phyloP scores from a whole-genome alignment of 2,329 filamentous ascomycete species.

The Stemphylium vesicarium region DNA sequence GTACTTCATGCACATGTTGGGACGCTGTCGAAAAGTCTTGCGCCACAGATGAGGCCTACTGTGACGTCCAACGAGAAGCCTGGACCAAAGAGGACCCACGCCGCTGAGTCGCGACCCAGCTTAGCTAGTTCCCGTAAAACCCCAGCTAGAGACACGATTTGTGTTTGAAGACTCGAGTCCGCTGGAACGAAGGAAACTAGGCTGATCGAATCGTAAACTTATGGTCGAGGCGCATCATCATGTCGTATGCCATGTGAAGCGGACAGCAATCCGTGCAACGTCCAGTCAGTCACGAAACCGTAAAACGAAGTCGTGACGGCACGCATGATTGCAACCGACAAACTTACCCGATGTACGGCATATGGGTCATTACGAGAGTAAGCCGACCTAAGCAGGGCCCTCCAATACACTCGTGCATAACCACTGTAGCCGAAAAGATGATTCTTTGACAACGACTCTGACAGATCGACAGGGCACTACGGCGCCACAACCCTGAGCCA shows the following conservation, averaged over 20 bases:
- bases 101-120: background rate
- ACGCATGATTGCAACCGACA: background rate
- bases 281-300: background rate
- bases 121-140: slow-evolving; percentile 4
- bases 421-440: background rate
- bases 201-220: background rate
- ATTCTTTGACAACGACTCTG: slow-evolving; percentile 2
- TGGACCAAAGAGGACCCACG: slow-evolving; percentile 3
- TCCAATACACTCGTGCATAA: slow-evolving; percentile 1
- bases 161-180: background rate
- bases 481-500: background rate
- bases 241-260: background rate
- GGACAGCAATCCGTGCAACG: background rate
- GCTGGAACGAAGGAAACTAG: background rate
- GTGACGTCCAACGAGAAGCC: slow-evolving; percentile 9
- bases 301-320: background rate
- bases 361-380: background rate
- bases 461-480: background rate
- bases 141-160: background rate
- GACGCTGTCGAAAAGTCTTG: slow-evolving; percentile 3
- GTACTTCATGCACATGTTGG: background rate
- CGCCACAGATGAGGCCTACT: slow-evolving; percentile 8
- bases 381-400: background rate
- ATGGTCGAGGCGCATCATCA: slow-evolving; percentile 1
- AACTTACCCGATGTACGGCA: background rate